Evolutionary conservation across 805 yeast genomes (phyloP).

Genomic region (Clavispora asparagi): DNA sequence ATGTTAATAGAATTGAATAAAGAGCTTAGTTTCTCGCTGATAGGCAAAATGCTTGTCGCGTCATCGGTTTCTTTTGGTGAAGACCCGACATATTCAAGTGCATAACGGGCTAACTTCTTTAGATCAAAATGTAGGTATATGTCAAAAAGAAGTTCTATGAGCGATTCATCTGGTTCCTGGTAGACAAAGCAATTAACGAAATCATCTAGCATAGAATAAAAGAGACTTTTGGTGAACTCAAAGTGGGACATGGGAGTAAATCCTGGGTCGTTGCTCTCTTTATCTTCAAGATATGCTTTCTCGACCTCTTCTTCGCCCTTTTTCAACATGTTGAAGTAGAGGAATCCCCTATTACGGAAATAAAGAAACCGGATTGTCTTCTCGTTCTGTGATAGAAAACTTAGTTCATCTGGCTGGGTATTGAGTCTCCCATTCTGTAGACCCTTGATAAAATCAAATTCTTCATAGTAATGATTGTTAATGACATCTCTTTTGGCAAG

Average conservation of each 20-base stretch:
- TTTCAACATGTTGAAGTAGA: conserved; percentile 44
- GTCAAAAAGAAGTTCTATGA: conserved; percentile 46
- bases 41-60: conserved; percentile 23
- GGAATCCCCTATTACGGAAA: conserved; percentile 75
- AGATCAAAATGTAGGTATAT: conserved; percentile 47
- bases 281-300: conserved; percentile 6
- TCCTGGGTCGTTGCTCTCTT: neutral
- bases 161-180: conserved; percentile 59
- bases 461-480: conserved; percentile 37
- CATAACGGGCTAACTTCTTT: conserved; percentile 45
- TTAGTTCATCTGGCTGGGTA: conserved; percentile 34
- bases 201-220: conserved; percentile 50
- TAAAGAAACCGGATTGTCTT: conserved; percentile 71
- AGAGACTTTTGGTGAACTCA: conserved; percentile 25
- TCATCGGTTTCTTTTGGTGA: conserved; percentile 41
- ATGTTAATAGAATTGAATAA: neutral
- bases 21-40: conserved; percentile 12
- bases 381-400: conserved; percentile 60
- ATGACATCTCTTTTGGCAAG: conserved; percentile 69
- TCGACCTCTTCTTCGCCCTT: conserved; percentile 5
- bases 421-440: conserved; percentile 33
- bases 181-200: conserved; percentile 59
- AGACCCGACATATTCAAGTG: conserved; percentile 55
- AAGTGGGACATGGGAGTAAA: conserved; percentile 2
- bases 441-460: conserved; percentile 31